Evolutionary conservation across 2,329 filamentous ascomycete genomes (phyloP).

Genomic region (Xylaria sp.): DNA sequence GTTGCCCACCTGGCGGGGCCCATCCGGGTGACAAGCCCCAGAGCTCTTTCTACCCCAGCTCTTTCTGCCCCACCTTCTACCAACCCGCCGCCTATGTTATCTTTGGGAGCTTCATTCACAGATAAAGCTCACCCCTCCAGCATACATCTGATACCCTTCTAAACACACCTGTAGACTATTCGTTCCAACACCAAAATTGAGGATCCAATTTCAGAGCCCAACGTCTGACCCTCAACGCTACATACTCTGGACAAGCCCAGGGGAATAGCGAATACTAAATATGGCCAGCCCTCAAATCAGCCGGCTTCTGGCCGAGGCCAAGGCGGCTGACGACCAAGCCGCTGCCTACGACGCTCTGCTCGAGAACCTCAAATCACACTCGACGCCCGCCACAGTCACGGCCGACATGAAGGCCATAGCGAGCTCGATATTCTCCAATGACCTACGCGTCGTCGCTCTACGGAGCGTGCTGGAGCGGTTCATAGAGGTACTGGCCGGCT

Average conservation of each 20-base stretch:
- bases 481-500: conserved; percentile 68
- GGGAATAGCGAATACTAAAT: not conserved
- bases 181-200: not conserved
- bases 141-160: not conserved
- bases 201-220: not conserved
- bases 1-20: not conserved
- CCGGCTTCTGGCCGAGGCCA: conserved; percentile 56
- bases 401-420: conserved; percentile 75
- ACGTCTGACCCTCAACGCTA: not conserved
- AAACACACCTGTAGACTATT: too few relatives aligned
- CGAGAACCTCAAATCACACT: conserved; percentile 55
- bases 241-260: conserved; percentile 17
- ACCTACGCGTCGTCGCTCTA: conserved; percentile 79
- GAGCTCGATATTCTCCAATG: conserved; percentile 73
- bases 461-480: conserved; percentile 77
- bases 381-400: conserved; percentile 53
- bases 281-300: conserved; percentile 54
- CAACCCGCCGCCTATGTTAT: not conserved
- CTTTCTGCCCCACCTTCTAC: conserved; percentile 9
- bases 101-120: conserved; percentile 12
- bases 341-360: conserved; percentile 61
- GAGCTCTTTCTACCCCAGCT: conserved; percentile 1
- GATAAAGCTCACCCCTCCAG: not conserved
- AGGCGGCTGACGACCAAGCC: conserved; percentile 56
- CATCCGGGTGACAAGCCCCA: not conserved